These are phyloP conservation scores for Podospora fimiseda DNA, from an alignment of 495 filamentous ascomycete species.

Conservation along the genomic window DNA sequence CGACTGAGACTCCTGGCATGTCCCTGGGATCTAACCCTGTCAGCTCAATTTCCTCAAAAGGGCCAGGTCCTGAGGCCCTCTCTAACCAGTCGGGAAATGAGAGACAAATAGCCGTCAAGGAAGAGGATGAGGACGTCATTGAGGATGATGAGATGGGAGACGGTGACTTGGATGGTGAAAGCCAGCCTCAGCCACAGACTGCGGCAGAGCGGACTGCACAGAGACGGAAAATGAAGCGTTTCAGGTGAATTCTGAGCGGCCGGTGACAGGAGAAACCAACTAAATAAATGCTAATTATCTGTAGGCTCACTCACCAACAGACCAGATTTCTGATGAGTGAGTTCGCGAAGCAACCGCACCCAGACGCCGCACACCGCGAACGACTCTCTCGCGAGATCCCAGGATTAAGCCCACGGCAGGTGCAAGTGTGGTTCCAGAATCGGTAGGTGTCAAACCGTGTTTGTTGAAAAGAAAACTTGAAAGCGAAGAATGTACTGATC, in stretches of 20 bases:
- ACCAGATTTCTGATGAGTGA: constrained; percentile 96
- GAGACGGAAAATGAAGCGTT: constrained; percentile 92
- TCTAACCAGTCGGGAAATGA: constrained; percentile 33
- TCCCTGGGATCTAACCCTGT: constrained; percentile 37
- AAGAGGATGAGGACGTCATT: constrained; percentile 49
- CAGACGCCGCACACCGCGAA: constrained; percentile 88
- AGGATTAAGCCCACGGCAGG: constrained; percentile 85
- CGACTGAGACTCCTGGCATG: constrained; percentile 35
- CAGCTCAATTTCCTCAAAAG: constrained; percentile 36
- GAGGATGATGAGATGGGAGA: constrained; percentile 47
- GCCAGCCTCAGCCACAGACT: constrained; percentile 49
- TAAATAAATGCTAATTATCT: constrained; percentile 21
- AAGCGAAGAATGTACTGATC: constrained; percentile 9
- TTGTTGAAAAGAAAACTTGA: neutral
- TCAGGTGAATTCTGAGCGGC: constrained; percentile 52
- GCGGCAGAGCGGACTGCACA: constrained; percentile 68
- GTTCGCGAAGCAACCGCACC: constrained; percentile 91
- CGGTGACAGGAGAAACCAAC: neutral
- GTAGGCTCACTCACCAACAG: constrained; percentile 90
- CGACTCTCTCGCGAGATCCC: constrained; percentile 87
- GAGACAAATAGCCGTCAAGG: constrained; percentile 40
- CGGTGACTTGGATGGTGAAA: constrained; percentile 38
- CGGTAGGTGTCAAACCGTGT: constrained; percentile 59
- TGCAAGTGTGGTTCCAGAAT: constrained; percentile 99
- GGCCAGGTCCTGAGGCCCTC: constrained; percentile 27